Base-by-base conservation (phyloP, 2,329 filamentous ascomycete species). In the Chaetomium olivaceum region DNA sequence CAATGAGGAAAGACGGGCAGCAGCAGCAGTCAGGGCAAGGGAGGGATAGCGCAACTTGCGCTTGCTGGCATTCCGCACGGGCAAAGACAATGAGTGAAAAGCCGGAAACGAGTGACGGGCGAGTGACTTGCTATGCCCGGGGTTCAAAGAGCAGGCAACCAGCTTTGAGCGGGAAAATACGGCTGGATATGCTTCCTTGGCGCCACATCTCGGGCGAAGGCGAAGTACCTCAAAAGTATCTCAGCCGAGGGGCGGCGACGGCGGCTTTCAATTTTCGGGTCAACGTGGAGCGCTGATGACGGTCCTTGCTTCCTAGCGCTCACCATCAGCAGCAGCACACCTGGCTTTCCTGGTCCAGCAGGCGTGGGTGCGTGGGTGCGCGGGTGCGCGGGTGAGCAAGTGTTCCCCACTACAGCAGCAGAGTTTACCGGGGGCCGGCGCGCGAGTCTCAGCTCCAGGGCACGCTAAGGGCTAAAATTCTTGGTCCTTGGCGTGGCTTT, bases 391-490 rank as follows among this genome's bases (percentile, higher is more conserved):
- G 39, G 39, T 43, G 39, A 43, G 16, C 39, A 43, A 16, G 16
- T 43, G 2, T 43, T 19, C 39, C 39, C 39, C 39, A 16, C 39
- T 43, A 29, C 27, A 29, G 39, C 39, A 39, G 33, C 36, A 43
- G 39, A n/a, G n/a, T n/a, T 14, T 43, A 16, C 16, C 39, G 39
- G 39, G 39, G 39, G 5, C 16, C 16, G 39, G 39, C 16, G 39
- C 16, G 16, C 39, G 21, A 43, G 61, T 56, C 61, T 66, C 60
- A 63, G 61, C 27, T 52, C 57, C 39, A 60, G 61, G 58, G 36
- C 56, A 69, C 67, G 58, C 63, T 68, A 70, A 67, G 52, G 62
- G 58, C 43, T 67, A 70, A 68, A 68, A 64, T 58, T 64, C 66
- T 61, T 52, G 60, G 67, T 51, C 6, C 66, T 70, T 68, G 67